Conservation (phyloP, 176 grass and related monocot species). For the Musa itinerans region DNA sequence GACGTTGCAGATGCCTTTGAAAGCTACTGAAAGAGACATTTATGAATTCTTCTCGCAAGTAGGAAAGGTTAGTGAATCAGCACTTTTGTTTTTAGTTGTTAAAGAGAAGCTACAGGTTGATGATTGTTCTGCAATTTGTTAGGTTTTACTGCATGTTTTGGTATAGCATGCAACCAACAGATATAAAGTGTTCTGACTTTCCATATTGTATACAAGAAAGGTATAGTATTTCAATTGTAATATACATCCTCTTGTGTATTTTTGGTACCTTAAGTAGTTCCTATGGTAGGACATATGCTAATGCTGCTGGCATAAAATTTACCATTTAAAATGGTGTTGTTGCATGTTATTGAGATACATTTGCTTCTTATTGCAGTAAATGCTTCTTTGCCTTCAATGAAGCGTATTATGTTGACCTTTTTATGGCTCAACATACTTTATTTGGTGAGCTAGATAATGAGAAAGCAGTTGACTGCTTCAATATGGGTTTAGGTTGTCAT, state of each 20-base stretch:
- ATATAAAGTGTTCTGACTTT: constrained; percentile 21
- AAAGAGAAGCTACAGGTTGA: constrained; percentile 10
- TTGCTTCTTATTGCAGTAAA: constrained; percentile 8
- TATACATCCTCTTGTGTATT: neutral
- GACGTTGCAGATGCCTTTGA: constrained; percentile 12
- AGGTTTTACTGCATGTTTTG: constrained; percentile 26
- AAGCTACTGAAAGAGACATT: constrained; percentile 7
- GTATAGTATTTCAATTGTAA: constrained; percentile 17
- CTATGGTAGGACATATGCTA: neutral
- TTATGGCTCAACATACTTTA: constrained; percentile 13
- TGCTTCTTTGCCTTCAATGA: constrained; percentile 6
- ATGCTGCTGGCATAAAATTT: neutral
- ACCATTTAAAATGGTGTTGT: neutral
- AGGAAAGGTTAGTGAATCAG: constrained; percentile 9
- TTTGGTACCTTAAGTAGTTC: neutral
- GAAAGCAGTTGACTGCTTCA: constrained; percentile 12
- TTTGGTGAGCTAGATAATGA: constrained; percentile 16
- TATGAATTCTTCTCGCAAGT: constrained; percentile 20
- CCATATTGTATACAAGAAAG: constrained; percentile 21
- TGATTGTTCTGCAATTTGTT: constrained; percentile 18
- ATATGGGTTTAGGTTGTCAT: constrained; percentile 6
- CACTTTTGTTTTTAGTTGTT: constrained; percentile 5
- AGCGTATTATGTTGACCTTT: neutral
- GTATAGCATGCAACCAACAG: constrained; percentile 22
- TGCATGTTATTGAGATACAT: constrained; percentile 7